Conservation (phyloP, 768 basidiomycete species). For the Kwoniella mangroviensis region DNA sequence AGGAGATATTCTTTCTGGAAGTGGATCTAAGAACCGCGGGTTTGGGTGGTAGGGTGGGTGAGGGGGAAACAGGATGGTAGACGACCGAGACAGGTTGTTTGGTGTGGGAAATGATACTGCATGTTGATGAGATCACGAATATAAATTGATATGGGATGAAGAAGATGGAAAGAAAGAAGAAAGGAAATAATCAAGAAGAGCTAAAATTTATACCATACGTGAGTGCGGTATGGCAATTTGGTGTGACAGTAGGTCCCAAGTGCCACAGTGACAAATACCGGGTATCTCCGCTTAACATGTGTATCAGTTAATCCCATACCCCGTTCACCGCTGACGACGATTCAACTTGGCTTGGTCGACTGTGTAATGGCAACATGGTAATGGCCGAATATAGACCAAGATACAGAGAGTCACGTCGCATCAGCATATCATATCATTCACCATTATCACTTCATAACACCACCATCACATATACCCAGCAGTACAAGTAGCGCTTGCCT, state of each 20-base stretch:
- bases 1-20: conserved; percentile 44
- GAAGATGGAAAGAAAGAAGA: conserved; percentile 1
- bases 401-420: not conserved
- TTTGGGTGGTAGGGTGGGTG: conserved; percentile 19
- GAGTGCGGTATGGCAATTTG: not conserved
- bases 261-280: conserved; percentile 12
- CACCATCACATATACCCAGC: not conserved
- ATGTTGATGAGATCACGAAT: conserved; percentile 10
- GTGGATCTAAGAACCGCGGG: conserved; percentile 58
- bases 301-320: not conserved
- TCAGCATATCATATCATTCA: conserved; percentile 5
- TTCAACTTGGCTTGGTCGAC: not conserved
- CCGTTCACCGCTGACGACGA: conserved; percentile 9
- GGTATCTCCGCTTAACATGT: not conserved
- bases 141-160: not conserved
- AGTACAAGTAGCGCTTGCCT: conserved; percentile 8
- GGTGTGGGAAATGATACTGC: conserved; percentile 14
- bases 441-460: not conserved
- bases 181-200: not conserved
- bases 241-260: not conserved
- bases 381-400: not conserved
- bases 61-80: conserved; percentile 3
- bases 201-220: too few species aligned
- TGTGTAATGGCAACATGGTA: not conserved
- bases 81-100: conserved; percentile 5